These are phyloP conservation scores for Brassica balearica DNA, from an alignment of 441 rosid genomes.

Conservation along the genomic window DNA sequence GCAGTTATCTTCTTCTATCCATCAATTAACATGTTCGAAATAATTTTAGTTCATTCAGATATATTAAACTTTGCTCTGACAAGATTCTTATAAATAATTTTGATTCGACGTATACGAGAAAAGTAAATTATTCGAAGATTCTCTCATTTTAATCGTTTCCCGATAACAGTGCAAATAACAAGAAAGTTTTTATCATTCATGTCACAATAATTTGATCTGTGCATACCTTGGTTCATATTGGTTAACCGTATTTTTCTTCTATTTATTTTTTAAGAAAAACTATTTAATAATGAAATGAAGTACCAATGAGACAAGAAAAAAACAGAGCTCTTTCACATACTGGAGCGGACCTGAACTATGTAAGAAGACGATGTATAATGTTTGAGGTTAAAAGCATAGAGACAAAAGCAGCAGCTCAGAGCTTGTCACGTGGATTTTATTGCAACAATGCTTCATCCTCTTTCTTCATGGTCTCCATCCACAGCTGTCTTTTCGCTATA, in stretches of 20 bases:
- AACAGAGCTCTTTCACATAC: conserved; percentile 33
- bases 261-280: conserved; percentile 45
- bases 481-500: conserved; percentile 78
- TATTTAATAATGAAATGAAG: conserved; percentile 37
- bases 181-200: conserved; percentile 10
- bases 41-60: conserved; percentile 19
- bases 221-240: conserved; percentile 34
- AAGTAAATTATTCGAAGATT: conserved; percentile 7
- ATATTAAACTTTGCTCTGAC: conserved; percentile 26
- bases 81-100: conserved; percentile 1
- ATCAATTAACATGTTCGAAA: conserved; percentile 11
- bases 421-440: conserved; percentile 47
- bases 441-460: conserved; percentile 60
- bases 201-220: background rate
- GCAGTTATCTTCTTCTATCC: background rate
- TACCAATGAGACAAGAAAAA: conserved; percentile 14
- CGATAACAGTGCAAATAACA: background rate
- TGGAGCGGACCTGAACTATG: conserved; percentile 22
- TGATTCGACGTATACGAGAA: conserved; percentile 1
- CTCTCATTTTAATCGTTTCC: conserved; percentile 20
- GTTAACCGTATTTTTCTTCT: conserved; percentile 54
- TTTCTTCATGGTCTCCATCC: conserved; percentile 53
- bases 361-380: conserved; percentile 38
- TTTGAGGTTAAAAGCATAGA: conserved; percentile 49
- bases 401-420: conserved; percentile 24